phyloP scores from a whole-genome alignment of 352 stramenopile genomes.

The Globisporangium sylvaticum region DNA sequence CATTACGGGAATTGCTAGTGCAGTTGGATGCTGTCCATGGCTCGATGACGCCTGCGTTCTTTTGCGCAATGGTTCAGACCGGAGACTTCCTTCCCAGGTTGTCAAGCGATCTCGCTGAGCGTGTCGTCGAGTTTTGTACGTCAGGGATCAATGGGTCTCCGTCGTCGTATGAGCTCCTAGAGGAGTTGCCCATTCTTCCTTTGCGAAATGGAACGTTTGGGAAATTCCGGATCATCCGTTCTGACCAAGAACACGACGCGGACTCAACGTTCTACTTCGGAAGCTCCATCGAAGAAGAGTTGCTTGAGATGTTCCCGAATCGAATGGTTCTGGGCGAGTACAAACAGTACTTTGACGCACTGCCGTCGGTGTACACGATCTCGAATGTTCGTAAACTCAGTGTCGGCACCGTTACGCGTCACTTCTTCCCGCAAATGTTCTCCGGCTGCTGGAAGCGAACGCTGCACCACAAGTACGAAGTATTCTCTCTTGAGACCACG shows the following conservation, averaged over 20 bases:
- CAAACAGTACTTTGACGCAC: conserved; percentile 38
- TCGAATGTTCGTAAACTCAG: conserved; percentile 45
- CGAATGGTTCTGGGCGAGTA: conserved; percentile 35
- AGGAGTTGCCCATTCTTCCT: conserved; percentile 41
- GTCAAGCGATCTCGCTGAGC: conserved; percentile 18
- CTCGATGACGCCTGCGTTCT: conserved; percentile 51
- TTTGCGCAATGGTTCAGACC: conserved; percentile 35
- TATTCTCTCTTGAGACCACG: conserved; percentile 27
- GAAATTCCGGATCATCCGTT: conserved; percentile 23
- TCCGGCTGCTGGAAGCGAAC: conserved; percentile 27
- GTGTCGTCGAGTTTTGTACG: conserved; percentile 51
- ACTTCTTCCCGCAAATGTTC: conserved; percentile 43
- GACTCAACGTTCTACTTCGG: conserved; percentile 37
- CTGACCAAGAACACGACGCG: conserved; percentile 2
- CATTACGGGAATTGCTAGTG: conserved; percentile 38
- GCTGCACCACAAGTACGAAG: conserved; percentile 13
- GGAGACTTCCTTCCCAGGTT: conserved; percentile 36
- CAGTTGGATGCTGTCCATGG: conserved; percentile 47
- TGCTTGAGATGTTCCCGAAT: conserved; percentile 43
- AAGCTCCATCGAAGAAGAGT: conserved; percentile 39
- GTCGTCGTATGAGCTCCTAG: conserved; percentile 19
- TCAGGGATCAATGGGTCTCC: conserved; percentile 8
- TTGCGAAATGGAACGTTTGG: conserved; percentile 43
- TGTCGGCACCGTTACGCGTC: conserved; percentile 24
- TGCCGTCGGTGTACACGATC: conserved; percentile 32